phyloP scores from a whole-genome alignment of 805 yeast genomes.

The Saccharomyces mikatae region DNA sequence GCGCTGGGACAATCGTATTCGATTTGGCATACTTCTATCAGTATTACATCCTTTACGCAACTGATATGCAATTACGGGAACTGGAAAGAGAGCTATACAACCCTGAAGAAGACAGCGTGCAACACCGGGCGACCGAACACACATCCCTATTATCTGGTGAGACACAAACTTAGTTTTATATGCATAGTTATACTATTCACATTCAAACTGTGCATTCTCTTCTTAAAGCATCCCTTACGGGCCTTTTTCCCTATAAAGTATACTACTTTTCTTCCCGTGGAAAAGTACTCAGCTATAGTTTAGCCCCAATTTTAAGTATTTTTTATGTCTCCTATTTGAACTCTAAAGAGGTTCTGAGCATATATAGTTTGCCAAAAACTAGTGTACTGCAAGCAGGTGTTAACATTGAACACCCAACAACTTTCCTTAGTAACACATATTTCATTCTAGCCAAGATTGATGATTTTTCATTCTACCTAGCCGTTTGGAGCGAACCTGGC shows the following conservation, averaged over 20 bases:
- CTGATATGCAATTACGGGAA: slow-evolving; percentile 23
- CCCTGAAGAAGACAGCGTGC: not conserved
- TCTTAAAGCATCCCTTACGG: not conserved
- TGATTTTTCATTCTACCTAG: not conserved
- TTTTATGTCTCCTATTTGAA: not conserved
- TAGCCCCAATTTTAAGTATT: not conserved
- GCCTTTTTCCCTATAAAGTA: not conserved
- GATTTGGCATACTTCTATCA: slow-evolving; percentile 68
- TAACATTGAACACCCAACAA: not conserved
- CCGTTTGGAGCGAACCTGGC: not conserved
- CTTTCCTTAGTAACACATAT: not conserved
- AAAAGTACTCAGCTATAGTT: not conserved
- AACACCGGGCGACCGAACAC: slow-evolving; percentile 1
- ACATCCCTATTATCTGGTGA: slow-evolving; percentile 3
- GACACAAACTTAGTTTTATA: not conserved
- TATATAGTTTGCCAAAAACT: not conserved
- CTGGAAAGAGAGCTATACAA: slow-evolving; percentile 17
- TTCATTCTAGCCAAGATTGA: not conserved
- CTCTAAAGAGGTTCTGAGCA: not conserved
- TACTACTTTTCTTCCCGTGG: not conserved
- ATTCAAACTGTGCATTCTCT: not conserved
- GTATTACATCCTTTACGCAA: slow-evolving; percentile 29
- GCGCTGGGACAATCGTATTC: slow-evolving; percentile 76
- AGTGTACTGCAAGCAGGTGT: not conserved
- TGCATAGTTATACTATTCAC: not conserved